Conservation (phyloP, 352 stramenopile species). For the Phytopythium cucurbitacearum region DNA sequence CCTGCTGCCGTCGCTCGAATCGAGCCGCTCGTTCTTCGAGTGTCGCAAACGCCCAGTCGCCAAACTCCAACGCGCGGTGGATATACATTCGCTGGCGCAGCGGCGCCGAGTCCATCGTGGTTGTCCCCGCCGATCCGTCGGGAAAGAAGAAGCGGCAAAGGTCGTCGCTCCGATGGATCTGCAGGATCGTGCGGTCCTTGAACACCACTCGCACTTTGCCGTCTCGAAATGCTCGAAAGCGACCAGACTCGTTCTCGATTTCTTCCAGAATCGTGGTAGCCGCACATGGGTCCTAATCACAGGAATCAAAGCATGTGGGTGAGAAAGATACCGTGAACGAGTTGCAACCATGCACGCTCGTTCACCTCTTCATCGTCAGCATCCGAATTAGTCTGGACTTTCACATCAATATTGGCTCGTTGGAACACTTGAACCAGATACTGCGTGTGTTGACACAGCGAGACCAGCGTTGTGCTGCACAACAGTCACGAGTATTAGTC, state of each 20-base stretch:
- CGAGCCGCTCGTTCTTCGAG: conserved; percentile 44
- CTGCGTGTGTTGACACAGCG: conserved; percentile 28
- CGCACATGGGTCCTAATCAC: neutral
- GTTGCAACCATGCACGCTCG: too few species aligned
- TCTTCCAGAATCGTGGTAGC: conserved; percentile 20
- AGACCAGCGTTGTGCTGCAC: conserved; percentile 8
- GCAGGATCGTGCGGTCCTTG: conserved; percentile 66
- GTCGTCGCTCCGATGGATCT: conserved; percentile 29
- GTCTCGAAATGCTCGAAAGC: conserved; percentile 63
- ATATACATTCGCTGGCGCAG: conserved; percentile 44
- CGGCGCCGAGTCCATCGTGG: conserved; percentile 36
- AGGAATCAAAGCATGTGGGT: too few species aligned
- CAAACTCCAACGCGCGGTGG: conserved; percentile 48
- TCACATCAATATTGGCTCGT: too few species aligned
- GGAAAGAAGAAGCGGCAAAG: conserved; percentile 51
- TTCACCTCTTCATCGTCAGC: too few species aligned
- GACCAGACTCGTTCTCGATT: conserved; percentile 41
- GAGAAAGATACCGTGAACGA: too few species aligned
- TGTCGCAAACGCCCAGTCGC: conserved; percentile 57
- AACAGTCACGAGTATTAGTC: neutral
- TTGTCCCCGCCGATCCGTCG: conserved; percentile 29
- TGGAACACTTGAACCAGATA: conserved; percentile 18
- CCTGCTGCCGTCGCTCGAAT: conserved; percentile 25
- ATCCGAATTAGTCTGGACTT: too few species aligned
- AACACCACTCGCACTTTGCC: conserved; percentile 65